Evolutionary conservation across 2,329 filamentous ascomycete genomes (phyloP).

Genomic region (Hypocrella siamensis): DNA sequence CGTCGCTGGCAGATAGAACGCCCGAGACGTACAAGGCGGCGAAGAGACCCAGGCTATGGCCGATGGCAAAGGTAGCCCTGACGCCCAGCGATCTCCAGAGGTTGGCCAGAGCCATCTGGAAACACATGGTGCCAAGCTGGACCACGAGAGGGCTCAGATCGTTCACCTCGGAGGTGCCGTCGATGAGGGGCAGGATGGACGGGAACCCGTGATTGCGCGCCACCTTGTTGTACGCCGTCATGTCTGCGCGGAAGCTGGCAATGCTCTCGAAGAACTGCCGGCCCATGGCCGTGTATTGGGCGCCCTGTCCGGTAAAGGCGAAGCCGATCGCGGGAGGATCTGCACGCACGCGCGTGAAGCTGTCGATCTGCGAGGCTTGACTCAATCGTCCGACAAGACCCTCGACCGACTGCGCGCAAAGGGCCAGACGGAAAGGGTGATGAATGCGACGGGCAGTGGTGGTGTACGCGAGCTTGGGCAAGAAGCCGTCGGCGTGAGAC

Average conservation of each 20-base stretch:
- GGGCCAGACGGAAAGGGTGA: slow-evolving; percentile 38
- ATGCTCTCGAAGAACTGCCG: slow-evolving; percentile 25
- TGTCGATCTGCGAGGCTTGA: neutral
- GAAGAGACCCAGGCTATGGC: too few species aligned
- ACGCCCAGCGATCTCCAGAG: too few species aligned
- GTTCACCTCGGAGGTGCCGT: slow-evolving; percentile 18
- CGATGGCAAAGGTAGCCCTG: too few species aligned
- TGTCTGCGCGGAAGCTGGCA: neutral
- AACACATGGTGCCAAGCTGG: slow-evolving; percentile 36
- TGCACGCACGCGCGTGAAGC: too few species aligned
- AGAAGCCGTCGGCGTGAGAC: too few species aligned
- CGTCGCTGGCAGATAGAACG: too few species aligned
- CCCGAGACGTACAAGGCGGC: too few species aligned
- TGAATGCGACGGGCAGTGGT: slow-evolving; percentile 49
- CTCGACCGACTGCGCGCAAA: slow-evolving; percentile 19
- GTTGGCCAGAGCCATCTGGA: neutral
- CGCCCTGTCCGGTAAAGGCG: slow-evolving; percentile 41
- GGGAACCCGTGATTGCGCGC: slow-evolving; percentile 16
- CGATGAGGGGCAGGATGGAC: slow-evolving; percentile 37
- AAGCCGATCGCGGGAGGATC: slow-evolving; percentile 21
- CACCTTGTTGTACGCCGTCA: neutral
- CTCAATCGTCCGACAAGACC: neutral
- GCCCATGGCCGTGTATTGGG: slow-evolving; percentile 34
- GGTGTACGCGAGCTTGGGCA: slow-evolving; percentile 46
- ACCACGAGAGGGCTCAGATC: slow-evolving; percentile 15